These are phyloP conservation scores for Lichtheimia hyalospora DNA, from an alignment of 371 early-diverging fungal genomes.

Conservation along the genomic window DNA sequence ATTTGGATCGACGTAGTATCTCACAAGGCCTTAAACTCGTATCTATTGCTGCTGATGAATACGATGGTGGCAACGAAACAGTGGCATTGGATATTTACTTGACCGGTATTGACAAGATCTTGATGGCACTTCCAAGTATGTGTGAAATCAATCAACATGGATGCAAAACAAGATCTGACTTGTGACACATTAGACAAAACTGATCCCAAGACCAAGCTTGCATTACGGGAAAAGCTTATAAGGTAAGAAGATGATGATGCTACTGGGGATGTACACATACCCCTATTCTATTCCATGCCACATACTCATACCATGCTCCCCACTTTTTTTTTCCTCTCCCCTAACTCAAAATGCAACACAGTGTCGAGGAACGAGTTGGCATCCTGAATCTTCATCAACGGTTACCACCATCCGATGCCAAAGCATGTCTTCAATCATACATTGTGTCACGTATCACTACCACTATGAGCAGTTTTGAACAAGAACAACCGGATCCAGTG, in stretches of 20 bases:
- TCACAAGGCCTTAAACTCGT: constrained; percentile 56
- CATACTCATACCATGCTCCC: background rate
- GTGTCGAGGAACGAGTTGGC: constrained; percentile 44
- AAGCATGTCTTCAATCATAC: constrained; percentile 12
- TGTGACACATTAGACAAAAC: constrained; percentile 26
- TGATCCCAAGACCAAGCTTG: constrained; percentile 27
- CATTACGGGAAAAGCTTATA: constrained; percentile 29
- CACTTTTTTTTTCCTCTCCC: constrained; percentile 2
- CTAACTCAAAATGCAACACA: constrained; percentile 5
- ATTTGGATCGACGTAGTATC: constrained; percentile 34
- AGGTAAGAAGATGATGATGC: constrained; percentile 12
- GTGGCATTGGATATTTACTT: constrained; percentile 55
- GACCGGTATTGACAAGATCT: constrained; percentile 48
- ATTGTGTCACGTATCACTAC: constrained; percentile 27
- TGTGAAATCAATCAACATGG: background rate
- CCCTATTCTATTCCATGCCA: background rate
- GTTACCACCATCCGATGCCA: background rate
- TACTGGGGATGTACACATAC: background rate
- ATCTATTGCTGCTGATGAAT: constrained; percentile 54
- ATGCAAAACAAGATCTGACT: background rate
- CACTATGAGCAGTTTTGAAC: constrained; percentile 21
- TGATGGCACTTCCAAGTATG: constrained; percentile 59
- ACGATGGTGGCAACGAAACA: constrained; percentile 48
- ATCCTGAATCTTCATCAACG: constrained; percentile 22
- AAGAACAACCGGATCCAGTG: constrained; percentile 20